Evolutionary conservation across 129 eudicot genomes (phyloP).

Genomic region (Arctium minus): DNA sequence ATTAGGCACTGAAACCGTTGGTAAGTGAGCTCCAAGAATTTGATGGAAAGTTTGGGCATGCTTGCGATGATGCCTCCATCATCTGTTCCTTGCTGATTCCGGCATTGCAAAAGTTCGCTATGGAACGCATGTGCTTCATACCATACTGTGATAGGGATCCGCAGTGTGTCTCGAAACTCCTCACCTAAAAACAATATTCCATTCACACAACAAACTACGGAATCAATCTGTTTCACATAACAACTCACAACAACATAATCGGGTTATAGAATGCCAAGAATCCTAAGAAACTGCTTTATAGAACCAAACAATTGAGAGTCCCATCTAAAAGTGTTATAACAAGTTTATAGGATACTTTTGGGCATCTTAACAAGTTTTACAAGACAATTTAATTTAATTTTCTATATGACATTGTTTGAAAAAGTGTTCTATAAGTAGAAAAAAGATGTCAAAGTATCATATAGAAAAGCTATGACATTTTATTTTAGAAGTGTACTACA

Average conservation of each 20-base stretch:
- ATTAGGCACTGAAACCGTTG: constrained; percentile 66
- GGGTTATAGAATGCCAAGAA: not conserved
- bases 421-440: too few relatives aligned
- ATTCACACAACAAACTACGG: not conserved
- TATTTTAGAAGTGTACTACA: not conserved
- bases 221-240: not conserved
- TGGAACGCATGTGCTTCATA: constrained; percentile 76
- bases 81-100: constrained; percentile 58
- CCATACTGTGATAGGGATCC: constrained; percentile 81
- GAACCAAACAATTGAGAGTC: not conserved
- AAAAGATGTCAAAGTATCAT: not conserved
- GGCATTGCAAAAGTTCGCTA: constrained; percentile 77
- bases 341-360: not conserved
- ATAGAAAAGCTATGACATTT: too few relatives aligned
- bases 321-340: not conserved
- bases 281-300: not conserved
- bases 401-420: not conserved
- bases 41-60: constrained; percentile 52
- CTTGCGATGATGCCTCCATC: constrained; percentile 73
- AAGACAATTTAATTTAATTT: not conserved
- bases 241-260: not conserved
- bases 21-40: constrained; percentile 67
- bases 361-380: not conserved
- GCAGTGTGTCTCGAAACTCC: constrained; percentile 73
- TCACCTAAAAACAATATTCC: constrained; percentile 43